phyloP scores from a whole-genome alignment of 2,329 filamentous ascomycete genomes.

The Pseudocercospora vitis region DNA sequence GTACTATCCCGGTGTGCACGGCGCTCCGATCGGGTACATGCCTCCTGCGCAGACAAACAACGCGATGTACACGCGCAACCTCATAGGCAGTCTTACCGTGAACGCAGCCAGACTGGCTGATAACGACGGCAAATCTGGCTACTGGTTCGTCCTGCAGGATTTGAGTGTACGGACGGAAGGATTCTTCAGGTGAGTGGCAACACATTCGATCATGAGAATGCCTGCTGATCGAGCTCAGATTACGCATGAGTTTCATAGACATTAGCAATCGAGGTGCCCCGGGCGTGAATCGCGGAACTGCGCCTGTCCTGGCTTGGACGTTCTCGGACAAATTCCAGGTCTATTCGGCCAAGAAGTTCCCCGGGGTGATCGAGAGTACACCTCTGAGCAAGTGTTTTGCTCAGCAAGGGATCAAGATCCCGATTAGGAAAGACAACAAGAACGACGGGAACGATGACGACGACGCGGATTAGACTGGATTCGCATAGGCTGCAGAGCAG shows the following conservation, averaged over 20 bases:
- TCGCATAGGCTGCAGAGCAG: no score
- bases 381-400: conserved; percentile 89
- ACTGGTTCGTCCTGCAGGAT: conserved; percentile 97
- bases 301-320: conserved; percentile 77
- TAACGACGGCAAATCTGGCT: conserved; percentile 74
- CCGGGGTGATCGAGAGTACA: conserved; percentile 93
- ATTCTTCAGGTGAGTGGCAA: conserved; percentile 70
- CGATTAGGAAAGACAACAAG: conserved; percentile 79
- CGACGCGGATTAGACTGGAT: conserved; percentile 35
- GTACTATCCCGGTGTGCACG: conserved; percentile 24
- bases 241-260: conserved; percentile 79
- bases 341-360: conserved; percentile 97
- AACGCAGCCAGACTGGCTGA: conserved; percentile 85
- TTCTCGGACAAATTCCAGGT: conserved; percentile 92
- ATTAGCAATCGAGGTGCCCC: conserved; percentile 55
- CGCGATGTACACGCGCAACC: conserved; percentile 90
- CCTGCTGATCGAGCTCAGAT: conserved; percentile 40
- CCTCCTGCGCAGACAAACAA: conserved; percentile 52
- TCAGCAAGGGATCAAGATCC: conserved; percentile 91
- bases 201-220: not conserved
- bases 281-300: conserved; percentile 70
- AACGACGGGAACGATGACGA: conserved; percentile 48
- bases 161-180: conserved; percentile 92
- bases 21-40: conserved; percentile 22
- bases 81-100: conserved; percentile 87